Evolutionary conservation across 2,329 filamentous ascomycete species (phyloP).

Genomic region (Emericellopsis cladophorae): DNA sequence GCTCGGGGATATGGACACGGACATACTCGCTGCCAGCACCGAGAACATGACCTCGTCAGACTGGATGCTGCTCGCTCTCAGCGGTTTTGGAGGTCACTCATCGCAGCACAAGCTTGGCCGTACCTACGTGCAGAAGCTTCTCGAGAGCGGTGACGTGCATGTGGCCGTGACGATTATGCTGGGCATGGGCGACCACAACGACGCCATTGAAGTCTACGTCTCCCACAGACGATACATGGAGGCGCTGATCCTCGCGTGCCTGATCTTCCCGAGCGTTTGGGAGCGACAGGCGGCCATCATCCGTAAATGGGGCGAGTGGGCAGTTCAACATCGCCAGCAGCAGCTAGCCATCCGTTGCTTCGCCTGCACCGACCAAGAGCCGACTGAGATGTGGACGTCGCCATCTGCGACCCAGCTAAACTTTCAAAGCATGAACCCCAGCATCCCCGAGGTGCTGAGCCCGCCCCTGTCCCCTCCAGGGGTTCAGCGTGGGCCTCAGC

Average conservation of each 20-base stretch:
- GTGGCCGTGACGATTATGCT: conserved; percentile 87
- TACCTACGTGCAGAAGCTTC: conserved; percentile 77
- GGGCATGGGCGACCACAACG: conserved; percentile 81
- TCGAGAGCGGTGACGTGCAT: conserved; percentile 84
- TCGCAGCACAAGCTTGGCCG: conserved; percentile 86
- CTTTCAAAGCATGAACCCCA: conserved; percentile 39
- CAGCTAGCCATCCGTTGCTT: conserved; percentile 89
- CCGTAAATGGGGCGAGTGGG: conserved; percentile 89
- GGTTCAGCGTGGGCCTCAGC: conserved; percentile 42
- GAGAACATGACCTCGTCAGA: conserved; percentile 87
- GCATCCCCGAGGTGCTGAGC: conserved; percentile 50
- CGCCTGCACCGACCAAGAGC: conserved; percentile 77
- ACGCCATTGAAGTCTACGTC: conserved; percentile 92
- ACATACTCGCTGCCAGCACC: conserved; percentile 68
- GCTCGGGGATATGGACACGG: conserved; percentile 75
- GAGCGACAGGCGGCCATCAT: conserved; percentile 79
- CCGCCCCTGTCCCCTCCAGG: conserved; percentile 65
- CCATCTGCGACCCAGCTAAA: conserved; percentile 57
- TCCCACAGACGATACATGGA: conserved; percentile 89
- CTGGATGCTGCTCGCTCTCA: conserved; percentile 93
- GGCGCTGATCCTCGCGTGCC: conserved; percentile 74
- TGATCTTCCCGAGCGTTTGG: conserved; percentile 79
- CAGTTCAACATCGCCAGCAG: conserved; percentile 75
- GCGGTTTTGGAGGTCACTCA: conserved; percentile 62
- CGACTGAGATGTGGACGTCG: conserved; percentile 77